Conservation (phyloP, 805 yeast species). For the Suhomyces tanzawaensis region DNA sequence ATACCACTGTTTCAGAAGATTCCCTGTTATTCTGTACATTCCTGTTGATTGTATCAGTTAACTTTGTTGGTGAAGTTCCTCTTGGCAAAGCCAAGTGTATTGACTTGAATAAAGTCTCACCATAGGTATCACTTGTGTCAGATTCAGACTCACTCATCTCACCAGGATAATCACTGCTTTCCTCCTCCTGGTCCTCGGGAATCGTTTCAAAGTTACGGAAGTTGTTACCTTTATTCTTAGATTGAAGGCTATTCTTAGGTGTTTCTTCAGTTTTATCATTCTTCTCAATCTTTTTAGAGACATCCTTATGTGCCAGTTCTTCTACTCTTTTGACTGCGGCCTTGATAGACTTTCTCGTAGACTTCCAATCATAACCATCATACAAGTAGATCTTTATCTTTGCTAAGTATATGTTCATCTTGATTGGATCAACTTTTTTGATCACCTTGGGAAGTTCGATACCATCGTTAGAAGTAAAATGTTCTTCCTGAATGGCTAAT, state of each 20-base stretch:
- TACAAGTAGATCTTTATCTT: slow-evolving; percentile 50
- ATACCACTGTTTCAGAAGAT: slow-evolving; percentile 9
- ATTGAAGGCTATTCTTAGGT: background rate
- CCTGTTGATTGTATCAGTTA: slow-evolving; percentile 55
- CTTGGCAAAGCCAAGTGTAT: slow-evolving; percentile 64
- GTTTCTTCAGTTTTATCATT: slow-evolving; percentile 1
- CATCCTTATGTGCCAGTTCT: slow-evolving; percentile 38
- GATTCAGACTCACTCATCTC: background rate
- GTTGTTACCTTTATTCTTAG: background rate
- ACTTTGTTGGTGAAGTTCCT: slow-evolving; percentile 41
- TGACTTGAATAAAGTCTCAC: slow-evolving; percentile 71
- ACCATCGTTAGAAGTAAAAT: slow-evolving; percentile 13
- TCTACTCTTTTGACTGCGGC: slow-evolving; percentile 67
- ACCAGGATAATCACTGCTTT: background rate
- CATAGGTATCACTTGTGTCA: slow-evolving; percentile 4
- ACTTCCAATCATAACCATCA: slow-evolving; percentile 93
- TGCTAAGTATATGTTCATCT: slow-evolving; percentile 33
- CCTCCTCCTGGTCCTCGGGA: background rate
- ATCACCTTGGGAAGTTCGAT: background rate
- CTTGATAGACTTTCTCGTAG: slow-evolving; percentile 64
- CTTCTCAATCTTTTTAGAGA: slow-evolving; percentile 13
- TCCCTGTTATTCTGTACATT: slow-evolving; percentile 25
- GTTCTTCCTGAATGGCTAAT: slow-evolving; percentile 24
- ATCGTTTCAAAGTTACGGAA: background rate
- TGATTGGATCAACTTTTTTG: slow-evolving; percentile 20